A percentile compares a stretch with the other conserved stretches of the same genome.
Evolutionary conservation across 139 green algal genomes (phyloP).

Genomic region (Nannochloris sp.): DNA sequence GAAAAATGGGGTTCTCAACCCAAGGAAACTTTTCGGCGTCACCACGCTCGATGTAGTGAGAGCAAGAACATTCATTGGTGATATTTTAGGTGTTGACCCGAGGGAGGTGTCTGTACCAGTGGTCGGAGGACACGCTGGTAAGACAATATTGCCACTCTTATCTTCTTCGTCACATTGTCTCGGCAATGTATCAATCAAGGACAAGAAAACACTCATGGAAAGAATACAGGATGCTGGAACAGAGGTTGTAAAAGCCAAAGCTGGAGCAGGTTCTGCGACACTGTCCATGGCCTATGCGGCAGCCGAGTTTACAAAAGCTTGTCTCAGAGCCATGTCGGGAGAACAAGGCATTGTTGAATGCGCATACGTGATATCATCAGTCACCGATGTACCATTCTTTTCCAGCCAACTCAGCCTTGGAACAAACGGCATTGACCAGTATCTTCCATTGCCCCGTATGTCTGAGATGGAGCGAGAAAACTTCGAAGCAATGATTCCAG

Average conservation of each 20-base stretch:
- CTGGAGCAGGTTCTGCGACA: constrained; percentile 82
- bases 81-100: constrained; percentile 52
- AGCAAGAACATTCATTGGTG: constrained; percentile 77
- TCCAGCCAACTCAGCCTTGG: constrained; percentile 66
- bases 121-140: constrained; percentile 75
- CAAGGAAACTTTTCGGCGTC: constrained; percentile 83
- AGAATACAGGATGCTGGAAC: constrained; percentile 96
- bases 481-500: constrained; percentile 30
- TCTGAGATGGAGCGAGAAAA: constrained; percentile 41
- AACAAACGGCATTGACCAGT: constrained; percentile 61
- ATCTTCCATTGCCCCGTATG: constrained; percentile 63
- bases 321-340: constrained; percentile 61
- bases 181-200: constrained; percentile 29
- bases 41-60: constrained; percentile 91
- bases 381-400: constrained; percentile 58
- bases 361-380: constrained; percentile 52
- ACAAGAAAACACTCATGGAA: constrained; percentile 46
- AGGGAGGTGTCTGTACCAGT: constrained; percentile 81
- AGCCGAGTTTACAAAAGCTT: constrained; percentile 62
- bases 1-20: constrained; percentile 75
- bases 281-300: constrained; percentile 93
- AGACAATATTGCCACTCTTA: constrained; percentile 92
- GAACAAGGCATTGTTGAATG: constrained; percentile 70
- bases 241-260: constrained; percentile 92
- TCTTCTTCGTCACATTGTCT: constrained; percentile 42